These are phyloP conservation scores for Kwoniella sp. DNA, from an alignment of 768 basidiomycete genomes.

Conservation along the genomic window DNA sequence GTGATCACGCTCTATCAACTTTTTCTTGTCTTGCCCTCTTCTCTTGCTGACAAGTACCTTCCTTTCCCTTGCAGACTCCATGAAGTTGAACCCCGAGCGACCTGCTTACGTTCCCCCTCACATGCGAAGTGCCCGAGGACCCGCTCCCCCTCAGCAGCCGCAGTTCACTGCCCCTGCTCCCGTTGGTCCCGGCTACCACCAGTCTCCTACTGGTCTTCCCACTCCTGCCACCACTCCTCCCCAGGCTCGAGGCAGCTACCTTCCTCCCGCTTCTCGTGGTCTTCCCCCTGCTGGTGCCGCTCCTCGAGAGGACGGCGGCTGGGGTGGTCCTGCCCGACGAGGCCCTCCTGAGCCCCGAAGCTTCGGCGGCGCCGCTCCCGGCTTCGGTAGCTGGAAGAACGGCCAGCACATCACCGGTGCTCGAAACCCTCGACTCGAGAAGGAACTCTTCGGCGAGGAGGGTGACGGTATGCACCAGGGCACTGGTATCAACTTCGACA, in stretches of 20 bases:
- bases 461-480: slow-evolving; percentile 68
- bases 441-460: slow-evolving; percentile 90
- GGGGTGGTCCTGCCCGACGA: slow-evolving; percentile 37
- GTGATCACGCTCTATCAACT: background rate
- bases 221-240: slow-evolving; percentile 48
- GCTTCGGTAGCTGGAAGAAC: slow-evolving; percentile 79
- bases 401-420: slow-evolving; percentile 81
- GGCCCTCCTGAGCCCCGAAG: slow-evolving; percentile 29
- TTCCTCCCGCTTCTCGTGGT: slow-evolving; percentile 20
- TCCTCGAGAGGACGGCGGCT: slow-evolving; percentile 45
- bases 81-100: slow-evolving; percentile 55
- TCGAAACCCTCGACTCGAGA: slow-evolving; percentile 85
- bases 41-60: slow-evolving; percentile 1
- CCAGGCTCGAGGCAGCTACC: slow-evolving; percentile 32
- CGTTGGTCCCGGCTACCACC: slow-evolving; percentile 33
- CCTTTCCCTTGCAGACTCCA: slow-evolving; percentile 27
- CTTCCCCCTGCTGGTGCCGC: slow-evolving; percentile 11
- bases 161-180: slow-evolving; percentile 31
- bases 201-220: slow-evolving; percentile 40
- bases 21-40: background rate
- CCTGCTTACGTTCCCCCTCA: slow-evolving; percentile 58
- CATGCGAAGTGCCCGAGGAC: slow-evolving; percentile 44
- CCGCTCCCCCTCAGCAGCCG: slow-evolving; percentile 40
- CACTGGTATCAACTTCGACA: slow-evolving; percentile 99
- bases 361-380: slow-evolving; percentile 55